Conservation (phyloP, 208 protist genomes). For the Leishmania aethiopica region DNA sequence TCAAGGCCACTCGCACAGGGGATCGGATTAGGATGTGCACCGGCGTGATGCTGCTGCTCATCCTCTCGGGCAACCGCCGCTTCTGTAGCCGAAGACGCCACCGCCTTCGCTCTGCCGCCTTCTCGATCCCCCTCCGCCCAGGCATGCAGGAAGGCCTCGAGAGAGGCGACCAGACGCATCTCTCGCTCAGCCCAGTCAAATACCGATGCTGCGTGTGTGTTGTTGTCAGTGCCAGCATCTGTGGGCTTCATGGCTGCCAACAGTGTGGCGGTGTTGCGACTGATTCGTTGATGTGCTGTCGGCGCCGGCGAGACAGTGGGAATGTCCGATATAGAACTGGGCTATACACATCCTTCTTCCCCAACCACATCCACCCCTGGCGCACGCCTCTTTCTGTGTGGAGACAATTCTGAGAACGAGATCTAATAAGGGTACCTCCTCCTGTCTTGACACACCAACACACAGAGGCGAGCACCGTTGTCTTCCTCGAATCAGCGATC, state of each 20-base stretch:
- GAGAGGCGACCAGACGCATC: conserved; percentile 6
- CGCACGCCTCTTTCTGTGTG: neutral
- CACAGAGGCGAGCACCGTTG: neutral
- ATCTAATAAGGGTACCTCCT: neutral
- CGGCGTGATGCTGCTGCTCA: neutral
- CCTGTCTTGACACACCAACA: neutral
- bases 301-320: neutral
- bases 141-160: conserved; percentile 15
- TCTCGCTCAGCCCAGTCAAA: conserved; percentile 3
- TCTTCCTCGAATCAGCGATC: neutral
- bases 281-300: neutral
- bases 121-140: conserved; percentile 17
- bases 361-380: too few relatives aligned
- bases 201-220: neutral
- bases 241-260: neutral
- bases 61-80: neutral
- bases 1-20: neutral
- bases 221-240: neutral
- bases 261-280: neutral
- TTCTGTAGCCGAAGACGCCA: neutral
- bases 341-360: neutral
- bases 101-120: neutral
- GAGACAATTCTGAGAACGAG: neutral
- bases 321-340: neutral
- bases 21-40: neutral